Evolutionary conservation across 2,329 filamentous ascomycete species (phyloP).

Genomic region (Fusarium euwallaceae): DNA sequence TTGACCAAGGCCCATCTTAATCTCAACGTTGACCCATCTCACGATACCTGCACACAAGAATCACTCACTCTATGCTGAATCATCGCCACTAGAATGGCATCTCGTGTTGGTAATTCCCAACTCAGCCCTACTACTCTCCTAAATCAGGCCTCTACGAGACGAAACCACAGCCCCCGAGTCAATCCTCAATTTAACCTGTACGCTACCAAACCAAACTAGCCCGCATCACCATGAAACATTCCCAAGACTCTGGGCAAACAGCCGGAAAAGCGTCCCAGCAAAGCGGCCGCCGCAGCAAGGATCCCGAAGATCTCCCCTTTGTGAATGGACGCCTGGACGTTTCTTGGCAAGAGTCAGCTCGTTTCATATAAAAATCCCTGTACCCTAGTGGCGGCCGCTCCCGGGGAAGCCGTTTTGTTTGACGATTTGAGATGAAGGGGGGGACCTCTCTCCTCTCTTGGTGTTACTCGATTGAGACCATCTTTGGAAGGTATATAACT

Average conservation of each 20-base stretch:
- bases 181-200: not conserved
- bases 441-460: not conserved
- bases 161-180: not conserved
- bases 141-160: not conserved
- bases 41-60: not conserved
- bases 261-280: slow-evolving; percentile 7
- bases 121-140: slow-evolving; percentile 17
- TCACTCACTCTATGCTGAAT: not conserved
- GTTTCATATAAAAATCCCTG: slow-evolving; percentile 39
- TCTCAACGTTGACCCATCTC: not conserved
- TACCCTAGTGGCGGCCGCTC: slow-evolving; percentile 36
- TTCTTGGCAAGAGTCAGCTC: slow-evolving; percentile 4
- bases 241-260: slow-evolving; percentile 12
- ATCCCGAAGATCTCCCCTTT: slow-evolving; percentile 28
- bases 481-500: slow-evolving; percentile 13
- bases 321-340: slow-evolving; percentile 17
- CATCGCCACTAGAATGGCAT: not conserved
- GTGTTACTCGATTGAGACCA: not conserved
- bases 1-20: not conserved
- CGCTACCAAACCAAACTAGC: not conserved
- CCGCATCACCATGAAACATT: slow-evolving; percentile 23
- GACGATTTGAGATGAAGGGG: slow-evolving; percentile 41
- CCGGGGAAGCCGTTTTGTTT: slow-evolving; percentile 8
- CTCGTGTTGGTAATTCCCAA: slow-evolving; percentile 15
- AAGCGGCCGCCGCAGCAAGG: slow-evolving; percentile 30